phyloP scores from a whole-genome alignment of 441 rosid genomes.

The Erodium texanum region DNA sequence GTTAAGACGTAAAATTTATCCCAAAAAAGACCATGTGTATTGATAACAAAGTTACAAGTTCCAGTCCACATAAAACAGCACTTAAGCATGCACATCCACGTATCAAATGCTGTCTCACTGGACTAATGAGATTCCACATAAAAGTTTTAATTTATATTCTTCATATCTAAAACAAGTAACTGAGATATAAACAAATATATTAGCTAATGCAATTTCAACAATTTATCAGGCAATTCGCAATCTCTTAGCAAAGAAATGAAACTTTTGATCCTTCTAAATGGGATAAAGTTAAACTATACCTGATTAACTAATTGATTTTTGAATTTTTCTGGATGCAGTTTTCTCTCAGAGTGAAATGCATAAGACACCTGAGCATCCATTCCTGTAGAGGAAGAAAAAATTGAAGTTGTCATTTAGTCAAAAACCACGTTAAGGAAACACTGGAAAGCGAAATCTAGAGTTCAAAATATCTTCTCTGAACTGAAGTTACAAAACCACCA shows the following conservation, averaged over 20 bases:
- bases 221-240: not conserved
- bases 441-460: no score
- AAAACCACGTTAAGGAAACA: no score
- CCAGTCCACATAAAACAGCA: not conserved
- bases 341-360: constrained; percentile 94
- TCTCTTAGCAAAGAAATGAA: not conserved
- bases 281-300: constrained; percentile 35
- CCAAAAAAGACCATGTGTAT: not conserved
- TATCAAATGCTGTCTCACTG: not conserved
- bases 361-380: constrained; percentile 97
- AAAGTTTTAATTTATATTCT: not conserved
- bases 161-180: not conserved
- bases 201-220: not conserved
- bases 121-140: not conserved
- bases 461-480: no score
- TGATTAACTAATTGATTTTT: constrained; percentile 85
- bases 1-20: not conserved
- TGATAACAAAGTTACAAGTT: not conserved
- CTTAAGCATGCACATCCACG: not conserved
- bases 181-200: not conserved
- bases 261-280: not conserved
- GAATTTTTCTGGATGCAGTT: constrained; percentile 82
- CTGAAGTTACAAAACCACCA: no score
- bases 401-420: not conserved
- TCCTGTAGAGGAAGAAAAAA: constrained; percentile 37